Percentiles rank a stretch among this genome's conserved stretches.
Evolutionary conservation across 148 eudicot genomes (phyloP).

Genomic region (Camellia granthamiana): DNA sequence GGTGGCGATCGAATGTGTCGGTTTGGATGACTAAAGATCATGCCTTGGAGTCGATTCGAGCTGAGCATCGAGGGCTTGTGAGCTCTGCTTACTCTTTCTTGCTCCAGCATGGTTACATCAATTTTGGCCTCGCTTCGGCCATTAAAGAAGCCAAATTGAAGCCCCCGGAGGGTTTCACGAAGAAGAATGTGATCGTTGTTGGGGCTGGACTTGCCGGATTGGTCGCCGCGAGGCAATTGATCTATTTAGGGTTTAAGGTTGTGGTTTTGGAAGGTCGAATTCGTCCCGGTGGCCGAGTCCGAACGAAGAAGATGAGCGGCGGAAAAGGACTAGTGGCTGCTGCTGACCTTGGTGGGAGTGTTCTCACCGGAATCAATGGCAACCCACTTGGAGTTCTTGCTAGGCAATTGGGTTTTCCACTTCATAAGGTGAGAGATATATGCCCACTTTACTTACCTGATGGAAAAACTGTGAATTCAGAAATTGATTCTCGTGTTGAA

Average conservation of each 20-base stretch:
- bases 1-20: slow-evolving; percentile 71
- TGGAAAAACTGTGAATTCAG: slow-evolving; percentile 69
- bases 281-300: slow-evolving; percentile 85
- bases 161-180: slow-evolving; percentile 12
- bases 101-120: slow-evolving; percentile 72
- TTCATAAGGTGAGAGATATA: slow-evolving; percentile 94
- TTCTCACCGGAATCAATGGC: slow-evolving; percentile 90
- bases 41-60: slow-evolving; percentile 42
- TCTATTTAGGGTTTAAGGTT: slow-evolving; percentile 74
- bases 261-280: slow-evolving; percentile 71
- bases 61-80: slow-evolving; percentile 50
- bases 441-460: slow-evolving; percentile 89
- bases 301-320: slow-evolving; percentile 57
- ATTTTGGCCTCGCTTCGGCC: slow-evolving; percentile 69
- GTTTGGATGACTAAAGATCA: slow-evolving; percentile 49
- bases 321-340: slow-evolving; percentile 50
- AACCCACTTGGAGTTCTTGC: slow-evolving; percentile 92
- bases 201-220: slow-evolving; percentile 90
- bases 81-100: slow-evolving; percentile 59
- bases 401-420: slow-evolving; percentile 75
- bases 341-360: slow-evolving; percentile 92
- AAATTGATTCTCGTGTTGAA: slow-evolving; percentile 75
- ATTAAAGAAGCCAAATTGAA: slow-evolving; percentile 31
- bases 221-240: slow-evolving; percentile 72
- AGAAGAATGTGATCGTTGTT: slow-evolving; percentile 49